Percentiles rank a stretch among this genome's conserved stretches.
Evolutionary conservation across 2,329 filamentous ascomycete species (phyloP).

Genomic region (Epicoccum sorghinum): DNA sequence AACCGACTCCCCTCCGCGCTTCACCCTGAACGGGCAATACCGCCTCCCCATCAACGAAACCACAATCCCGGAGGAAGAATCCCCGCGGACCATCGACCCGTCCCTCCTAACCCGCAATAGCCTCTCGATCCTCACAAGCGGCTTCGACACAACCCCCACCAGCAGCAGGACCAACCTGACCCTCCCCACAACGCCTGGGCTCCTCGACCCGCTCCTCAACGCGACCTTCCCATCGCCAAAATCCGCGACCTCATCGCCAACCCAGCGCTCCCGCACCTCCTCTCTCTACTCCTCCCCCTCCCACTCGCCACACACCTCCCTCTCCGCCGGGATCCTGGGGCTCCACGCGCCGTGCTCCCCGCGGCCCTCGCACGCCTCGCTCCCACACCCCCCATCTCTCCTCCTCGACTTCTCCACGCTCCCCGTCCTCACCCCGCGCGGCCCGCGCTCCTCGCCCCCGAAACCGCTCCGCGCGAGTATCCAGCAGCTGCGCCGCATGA

Average conservation of each 20-base stretch:
- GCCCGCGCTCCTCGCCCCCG: slow-evolving; percentile 45
- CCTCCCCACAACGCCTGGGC: slow-evolving; percentile 19
- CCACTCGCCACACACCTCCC: slow-evolving; percentile 10
- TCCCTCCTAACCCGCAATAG: slow-evolving; percentile 32
- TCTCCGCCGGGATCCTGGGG: background rate
- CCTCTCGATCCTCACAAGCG: slow-evolving; percentile 27
- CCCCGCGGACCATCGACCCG: slow-evolving; percentile 34
- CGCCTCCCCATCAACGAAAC: slow-evolving; percentile 40
- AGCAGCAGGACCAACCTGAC: slow-evolving; percentile 20
- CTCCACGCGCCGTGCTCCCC: slow-evolving; percentile 30
- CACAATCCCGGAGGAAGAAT: slow-evolving; percentile 32
- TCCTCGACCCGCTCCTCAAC: slow-evolving; percentile 33
- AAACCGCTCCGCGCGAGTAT: slow-evolving; percentile 49
- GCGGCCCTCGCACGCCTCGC: slow-evolving; percentile 25
- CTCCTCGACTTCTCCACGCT: slow-evolving; percentile 31
- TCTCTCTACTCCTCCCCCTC: slow-evolving; percentile 21
- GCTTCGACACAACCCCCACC: slow-evolving; percentile 16
- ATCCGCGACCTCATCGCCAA: slow-evolving; percentile 12
- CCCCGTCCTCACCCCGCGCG: slow-evolving; percentile 26
- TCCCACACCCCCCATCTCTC: slow-evolving; percentile 18
- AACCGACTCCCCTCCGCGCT: slow-evolving; percentile 31
- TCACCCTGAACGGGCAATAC: slow-evolving; percentile 20
- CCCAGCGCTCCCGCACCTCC: slow-evolving; percentile 21
- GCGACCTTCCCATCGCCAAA: slow-evolving; percentile 23
- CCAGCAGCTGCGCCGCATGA: slow-evolving; percentile 51